A percentile compares a stretch with the other conserved stretches of the same genome.
These are phyloP conservation scores for Thalassiosira mediterranea DNA, from an alignment of 352 stramenopile species.

Conservation along the genomic window DNA sequence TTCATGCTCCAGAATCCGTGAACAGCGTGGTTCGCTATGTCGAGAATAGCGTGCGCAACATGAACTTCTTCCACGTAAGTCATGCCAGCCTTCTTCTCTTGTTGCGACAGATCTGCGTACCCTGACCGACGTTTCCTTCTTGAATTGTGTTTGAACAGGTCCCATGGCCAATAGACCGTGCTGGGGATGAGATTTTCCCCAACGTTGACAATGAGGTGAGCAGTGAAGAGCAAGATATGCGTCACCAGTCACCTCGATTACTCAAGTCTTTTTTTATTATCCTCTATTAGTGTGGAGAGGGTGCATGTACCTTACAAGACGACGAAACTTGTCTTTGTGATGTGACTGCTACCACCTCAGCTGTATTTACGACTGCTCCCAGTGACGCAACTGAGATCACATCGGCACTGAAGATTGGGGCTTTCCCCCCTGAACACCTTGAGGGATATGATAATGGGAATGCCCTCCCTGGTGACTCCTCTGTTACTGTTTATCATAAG, in stretches of 20 bases:
- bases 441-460: conserved; percentile 18
- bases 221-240: too few species aligned
- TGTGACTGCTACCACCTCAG: conserved; percentile 30
- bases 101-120: too few species aligned
- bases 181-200: conserved; percentile 42
- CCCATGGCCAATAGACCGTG: conserved; percentile 34
- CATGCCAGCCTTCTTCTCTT: too few species aligned
- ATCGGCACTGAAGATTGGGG: conserved; percentile 32
- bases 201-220: conserved; percentile 44
- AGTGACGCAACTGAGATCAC: conserved; percentile 7
- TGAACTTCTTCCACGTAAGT: conserved; percentile 50
- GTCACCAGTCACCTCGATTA: too few species aligned
- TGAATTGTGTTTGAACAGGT: too few species aligned
- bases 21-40: conserved; percentile 19
- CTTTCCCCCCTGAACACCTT: conserved; percentile 32
- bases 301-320: conserved; percentile 30
- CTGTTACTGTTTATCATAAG: conserved; percentile 25
- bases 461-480: conserved; percentile 7
- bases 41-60: conserved; percentile 34
- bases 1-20: conserved; percentile 23
- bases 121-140: too few species aligned
- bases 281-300: conserved; percentile 42
- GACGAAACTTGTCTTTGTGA: conserved; percentile 51
- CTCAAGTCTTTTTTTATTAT: too few species aligned
- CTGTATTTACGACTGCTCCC: conserved; percentile 23